A percentile compares a stretch with the other conserved stretches of the same genome.
These are phyloP conservation scores for Pseudopyricularia cyperi DNA, from an alignment of 2,329 filamentous ascomycete species.

Conservation along the genomic window DNA sequence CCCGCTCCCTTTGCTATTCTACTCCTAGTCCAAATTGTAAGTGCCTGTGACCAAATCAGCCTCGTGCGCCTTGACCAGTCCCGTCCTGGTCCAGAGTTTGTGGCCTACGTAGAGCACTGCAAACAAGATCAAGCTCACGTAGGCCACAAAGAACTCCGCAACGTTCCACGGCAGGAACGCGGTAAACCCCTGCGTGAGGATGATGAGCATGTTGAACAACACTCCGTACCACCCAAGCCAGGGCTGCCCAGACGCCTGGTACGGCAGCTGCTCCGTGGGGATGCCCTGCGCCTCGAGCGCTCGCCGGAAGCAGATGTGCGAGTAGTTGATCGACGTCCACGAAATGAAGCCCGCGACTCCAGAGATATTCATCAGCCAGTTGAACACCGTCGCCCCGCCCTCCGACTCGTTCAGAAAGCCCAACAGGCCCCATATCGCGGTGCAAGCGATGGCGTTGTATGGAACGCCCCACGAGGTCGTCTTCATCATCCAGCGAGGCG, in stretches of 20 bases:
- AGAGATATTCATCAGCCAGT: slow-evolving; percentile 61
- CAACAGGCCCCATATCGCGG: slow-evolving; percentile 47
- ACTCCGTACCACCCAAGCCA: slow-evolving; percentile 53
- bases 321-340: slow-evolving; percentile 53
- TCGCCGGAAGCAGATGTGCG: slow-evolving; percentile 54
- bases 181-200: slow-evolving; percentile 57
- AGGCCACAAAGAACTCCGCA: slow-evolving; percentile 49
- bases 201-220: slow-evolving; percentile 50
- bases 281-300: slow-evolving; percentile 43
- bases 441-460: slow-evolving; percentile 42
- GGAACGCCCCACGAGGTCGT: slow-evolving; percentile 52
- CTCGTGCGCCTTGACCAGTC: slow-evolving; percentile 37
- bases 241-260: slow-evolving; percentile 48
- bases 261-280: slow-evolving; percentile 43
- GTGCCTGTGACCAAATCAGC: slow-evolving; percentile 36
- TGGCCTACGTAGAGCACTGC: slow-evolving; percentile 45
- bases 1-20: too few relatives aligned
- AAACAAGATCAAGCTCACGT: slow-evolving; percentile 53
- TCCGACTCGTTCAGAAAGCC: slow-evolving; percentile 54
- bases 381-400: slow-evolving; percentile 48
- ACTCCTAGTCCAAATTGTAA: background rate
- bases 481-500: slow-evolving; percentile 43
- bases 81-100: slow-evolving; percentile 35
- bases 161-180: slow-evolving; percentile 50
- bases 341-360: slow-evolving; percentile 57